phyloP scores from a whole-genome alignment of 169 alveolate genomes.

The Theileria sp. region DNA sequence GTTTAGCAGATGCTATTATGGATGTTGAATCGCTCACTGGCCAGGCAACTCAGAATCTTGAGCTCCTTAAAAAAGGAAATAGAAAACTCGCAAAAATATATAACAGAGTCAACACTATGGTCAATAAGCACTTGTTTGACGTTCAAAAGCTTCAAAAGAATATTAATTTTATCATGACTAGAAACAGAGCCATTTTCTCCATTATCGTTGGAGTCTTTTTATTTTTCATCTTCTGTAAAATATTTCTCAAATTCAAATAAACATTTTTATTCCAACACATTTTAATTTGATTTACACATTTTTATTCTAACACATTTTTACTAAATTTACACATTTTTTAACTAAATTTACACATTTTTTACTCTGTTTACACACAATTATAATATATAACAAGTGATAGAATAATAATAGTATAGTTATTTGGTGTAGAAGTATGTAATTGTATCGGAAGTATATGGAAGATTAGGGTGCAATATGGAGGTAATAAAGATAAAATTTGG shows the following conservation, averaged over 20 bases:
- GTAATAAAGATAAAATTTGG: neutral
- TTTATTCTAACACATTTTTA: no score
- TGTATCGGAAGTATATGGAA: neutral
- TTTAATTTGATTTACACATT: no score
- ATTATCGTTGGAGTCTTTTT: constrained; percentile 47
- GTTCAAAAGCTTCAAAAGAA: constrained; percentile 56
- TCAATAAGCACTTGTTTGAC: constrained; percentile 52
- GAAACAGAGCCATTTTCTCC: constrained; percentile 46
- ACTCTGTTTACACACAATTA: neutral
- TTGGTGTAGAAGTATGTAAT: neutral
- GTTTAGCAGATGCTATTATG: constrained; percentile 54
- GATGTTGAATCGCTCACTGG: constrained; percentile 65
- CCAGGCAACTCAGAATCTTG: constrained; percentile 48
- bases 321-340: no score
- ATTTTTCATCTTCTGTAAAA: constrained; percentile 36
- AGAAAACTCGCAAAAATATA: constrained; percentile 9
- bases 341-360: no score
- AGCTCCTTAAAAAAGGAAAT: constrained; percentile 29
- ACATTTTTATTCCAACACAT: neutral
- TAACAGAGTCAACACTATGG: constrained; percentile 47
- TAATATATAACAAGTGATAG: no score
- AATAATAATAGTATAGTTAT: neutral
- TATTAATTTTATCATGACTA: constrained; percentile 37
- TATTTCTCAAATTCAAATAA: neutral
- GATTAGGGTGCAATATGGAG: constrained; percentile 9